These are phyloP conservation scores for Lodderomyces orthopsilosis DNA, from an alignment of 1,139 yeast genomes.

Conservation along the genomic window DNA sequence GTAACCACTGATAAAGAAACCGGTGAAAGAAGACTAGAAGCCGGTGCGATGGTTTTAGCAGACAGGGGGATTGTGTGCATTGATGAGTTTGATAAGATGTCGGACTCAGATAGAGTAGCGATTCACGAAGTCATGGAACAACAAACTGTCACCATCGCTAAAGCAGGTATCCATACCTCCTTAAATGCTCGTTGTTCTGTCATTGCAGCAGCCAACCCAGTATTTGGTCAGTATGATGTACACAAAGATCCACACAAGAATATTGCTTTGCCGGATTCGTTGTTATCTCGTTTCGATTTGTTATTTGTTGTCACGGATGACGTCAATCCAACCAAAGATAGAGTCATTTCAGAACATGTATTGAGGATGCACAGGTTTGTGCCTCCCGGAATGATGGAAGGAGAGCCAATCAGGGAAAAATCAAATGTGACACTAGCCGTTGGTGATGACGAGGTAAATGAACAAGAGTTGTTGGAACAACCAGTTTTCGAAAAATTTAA, in stretches of 20 bases:
- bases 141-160: constrained; percentile 97
- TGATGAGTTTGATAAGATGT: constrained; percentile 98
- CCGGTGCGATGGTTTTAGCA: constrained; percentile 99
- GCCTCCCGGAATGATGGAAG: constrained; percentile 88
- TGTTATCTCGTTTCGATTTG: constrained; percentile 94
- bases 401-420: constrained; percentile 88
- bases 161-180: constrained; percentile 97
- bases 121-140: constrained; percentile 99
- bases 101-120: constrained; percentile 94
- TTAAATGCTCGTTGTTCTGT: constrained; percentile 96
- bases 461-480: constrained; percentile 49
- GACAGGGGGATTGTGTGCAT: constrained; percentile 97
- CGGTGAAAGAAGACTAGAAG: constrained; percentile 94
- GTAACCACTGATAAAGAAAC: constrained; percentile 96
- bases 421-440: constrained; percentile 70
- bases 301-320: constrained; percentile 96
- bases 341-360: constrained; percentile 91
- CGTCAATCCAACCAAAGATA: constrained; percentile 78
- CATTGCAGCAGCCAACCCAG: constrained; percentile 98
- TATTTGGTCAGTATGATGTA: constrained; percentile 93
- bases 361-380: constrained; percentile 88
- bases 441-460: constrained; percentile 60
- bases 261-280: constrained; percentile 94
- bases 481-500: constrained; percentile 80
- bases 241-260: constrained; percentile 96